phyloP scores from a whole-genome alignment of 495 filamentous ascomycete species.

The Tuber aestivum region DNA sequence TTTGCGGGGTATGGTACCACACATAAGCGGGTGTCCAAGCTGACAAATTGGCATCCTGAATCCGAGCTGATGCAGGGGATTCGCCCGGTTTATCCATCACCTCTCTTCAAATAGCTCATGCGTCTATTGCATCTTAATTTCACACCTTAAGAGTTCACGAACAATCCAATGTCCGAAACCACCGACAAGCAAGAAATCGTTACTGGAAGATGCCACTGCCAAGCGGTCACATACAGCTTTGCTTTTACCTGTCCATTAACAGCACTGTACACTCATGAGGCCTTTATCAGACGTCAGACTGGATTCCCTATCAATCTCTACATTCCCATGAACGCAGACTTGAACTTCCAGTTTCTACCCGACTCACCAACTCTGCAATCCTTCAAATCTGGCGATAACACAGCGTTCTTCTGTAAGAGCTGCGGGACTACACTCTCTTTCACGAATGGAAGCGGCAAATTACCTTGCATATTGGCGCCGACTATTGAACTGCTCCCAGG shows the following conservation, averaged over 20 bases:
- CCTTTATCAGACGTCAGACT: slow-evolving; percentile 4
- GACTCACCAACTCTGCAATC: not conserved
- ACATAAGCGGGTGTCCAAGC: not conserved
- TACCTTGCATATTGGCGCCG: slow-evolving; percentile 3
- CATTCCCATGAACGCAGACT: not conserved
- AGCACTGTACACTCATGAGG: slow-evolving; percentile 14
- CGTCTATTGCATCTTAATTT: not conserved
- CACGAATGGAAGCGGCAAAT: not conserved
- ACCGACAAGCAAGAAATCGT: not conserved
- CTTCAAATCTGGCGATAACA: not conserved
- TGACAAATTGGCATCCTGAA: not conserved
- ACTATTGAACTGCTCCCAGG: slow-evolving; percentile 13
- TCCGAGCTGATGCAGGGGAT: not conserved
- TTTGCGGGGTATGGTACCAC: not conserved
- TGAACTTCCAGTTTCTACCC: not conserved
- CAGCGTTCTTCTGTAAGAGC: slow-evolving; percentile 12
- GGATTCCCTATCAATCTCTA: slow-evolving; percentile 15
- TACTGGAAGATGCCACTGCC: slow-evolving; percentile 15
- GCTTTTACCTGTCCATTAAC: not conserved
- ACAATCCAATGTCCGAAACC: not conserved
- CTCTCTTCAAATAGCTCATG: not conserved
- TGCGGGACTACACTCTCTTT: slow-evolving; percentile 15
- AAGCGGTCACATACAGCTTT: slow-evolving; percentile 5
- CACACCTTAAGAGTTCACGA: not conserved
- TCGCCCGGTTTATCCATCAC: not conserved